Evolutionary conservation across 768 basidiomycete species (phyloP).

Genomic region (Stropharia rugosoannulata): DNA sequence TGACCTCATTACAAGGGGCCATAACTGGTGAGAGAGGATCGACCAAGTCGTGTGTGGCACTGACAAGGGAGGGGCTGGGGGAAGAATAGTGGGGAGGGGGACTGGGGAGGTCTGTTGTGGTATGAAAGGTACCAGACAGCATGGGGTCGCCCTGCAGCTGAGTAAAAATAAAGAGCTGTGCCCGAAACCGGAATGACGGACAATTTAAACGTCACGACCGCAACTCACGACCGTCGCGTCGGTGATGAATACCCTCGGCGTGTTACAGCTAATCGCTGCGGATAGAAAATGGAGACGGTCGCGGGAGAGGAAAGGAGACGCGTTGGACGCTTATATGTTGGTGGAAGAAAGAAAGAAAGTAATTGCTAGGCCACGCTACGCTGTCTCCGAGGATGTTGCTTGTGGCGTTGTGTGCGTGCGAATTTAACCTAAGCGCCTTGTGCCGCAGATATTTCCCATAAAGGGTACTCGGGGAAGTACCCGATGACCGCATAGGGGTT

Average conservation of each 20-base stretch:
- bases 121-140: neutral
- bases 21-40: slow-evolving; percentile 1
- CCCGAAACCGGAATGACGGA: neutral
- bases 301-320: neutral
- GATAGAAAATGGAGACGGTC: neutral
- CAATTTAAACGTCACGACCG: neutral
- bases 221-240: slow-evolving; percentile 5
- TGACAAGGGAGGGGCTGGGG: neutral
- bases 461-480: neutral
- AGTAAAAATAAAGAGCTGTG: neutral
- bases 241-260: neutral
- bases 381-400: slow-evolving; percentile 6
- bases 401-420: slow-evolving; percentile 3
- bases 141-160: neutral
- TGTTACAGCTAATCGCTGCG: neutral
- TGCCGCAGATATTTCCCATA: neutral
- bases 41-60: slow-evolving; percentile 2
- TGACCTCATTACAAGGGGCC: slow-evolving; percentile 16
- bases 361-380: neutral
- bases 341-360: neutral
- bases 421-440: neutral
- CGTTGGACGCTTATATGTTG: neutral
- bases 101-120: neutral
- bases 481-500: neutral
- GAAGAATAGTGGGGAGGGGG: neutral